Percentiles rank a stretch among this genome's conserved stretches.
Evolutionary conservation across 306 rosid species (phyloP).

Genomic region (Medicago ruthenica): DNA sequence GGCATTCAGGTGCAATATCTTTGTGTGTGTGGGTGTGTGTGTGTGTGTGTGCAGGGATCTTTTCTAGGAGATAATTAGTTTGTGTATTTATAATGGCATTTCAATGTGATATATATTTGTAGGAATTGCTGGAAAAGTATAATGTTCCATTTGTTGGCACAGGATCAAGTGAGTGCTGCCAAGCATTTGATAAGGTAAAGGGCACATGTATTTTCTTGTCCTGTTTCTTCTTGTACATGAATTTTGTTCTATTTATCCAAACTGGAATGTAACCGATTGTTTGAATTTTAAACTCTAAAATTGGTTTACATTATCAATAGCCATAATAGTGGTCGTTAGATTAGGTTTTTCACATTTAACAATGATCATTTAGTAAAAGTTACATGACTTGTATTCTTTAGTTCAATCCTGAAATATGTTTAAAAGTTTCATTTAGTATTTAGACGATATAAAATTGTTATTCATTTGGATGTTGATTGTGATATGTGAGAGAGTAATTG

Average conservation of each 20-base stretch:
- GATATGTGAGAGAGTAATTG: conserved; percentile 20
- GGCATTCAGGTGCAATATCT: conserved; percentile 75
- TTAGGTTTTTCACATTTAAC: too few relatives aligned
- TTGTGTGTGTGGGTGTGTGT: not conserved
- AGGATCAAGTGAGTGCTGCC: conserved; percentile 77
- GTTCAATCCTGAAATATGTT: not conserved
- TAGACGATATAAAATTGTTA: not conserved
- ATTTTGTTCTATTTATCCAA: conserved; percentile 20
- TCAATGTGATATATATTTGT: conserved; percentile 44
- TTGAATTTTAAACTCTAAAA: conserved; percentile 28
- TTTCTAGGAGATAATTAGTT: conserved; percentile 9
- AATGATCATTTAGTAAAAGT: not conserved
- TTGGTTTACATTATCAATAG: conserved; percentile 8
- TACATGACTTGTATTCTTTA: conserved; percentile 6
- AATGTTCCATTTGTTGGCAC: conserved; percentile 94
- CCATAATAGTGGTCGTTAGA: not conserved
- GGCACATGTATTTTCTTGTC: conserved; percentile 18
- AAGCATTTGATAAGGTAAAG: conserved; percentile 91
- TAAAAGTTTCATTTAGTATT: conserved; percentile 26
- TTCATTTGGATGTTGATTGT: conserved; percentile 13
- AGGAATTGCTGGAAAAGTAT: conserved; percentile 85
- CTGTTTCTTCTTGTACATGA: not conserved
- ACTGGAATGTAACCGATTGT: conserved; percentile 4
- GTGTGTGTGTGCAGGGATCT: conserved; percentile 16
- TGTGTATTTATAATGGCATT: conserved; percentile 25